A percentile compares a stretch with the other conserved stretches of the same genome.
Evolutionary conservation across 2,329 filamentous ascomycete species (phyloP).

Genomic region (Aspergillus spinulosporus): DNA sequence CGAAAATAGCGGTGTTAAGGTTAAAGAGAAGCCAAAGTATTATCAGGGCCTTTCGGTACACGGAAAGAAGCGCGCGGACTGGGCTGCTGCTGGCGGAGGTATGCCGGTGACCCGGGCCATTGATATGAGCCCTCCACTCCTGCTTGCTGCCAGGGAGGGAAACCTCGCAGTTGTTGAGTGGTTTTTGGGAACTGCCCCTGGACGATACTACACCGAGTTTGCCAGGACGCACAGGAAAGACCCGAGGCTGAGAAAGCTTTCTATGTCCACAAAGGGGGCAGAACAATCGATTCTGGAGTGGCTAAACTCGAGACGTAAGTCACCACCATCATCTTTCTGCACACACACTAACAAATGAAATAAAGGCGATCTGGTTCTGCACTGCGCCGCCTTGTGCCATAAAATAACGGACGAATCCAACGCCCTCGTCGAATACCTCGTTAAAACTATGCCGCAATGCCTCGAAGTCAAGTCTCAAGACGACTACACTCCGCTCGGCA

Average conservation of each 20-base stretch:
- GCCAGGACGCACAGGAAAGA: conserved; percentile 63
- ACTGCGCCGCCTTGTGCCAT: conserved; percentile 59
- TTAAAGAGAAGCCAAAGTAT: conserved; percentile 65
- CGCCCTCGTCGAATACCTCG: conserved; percentile 64
- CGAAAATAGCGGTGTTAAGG: conserved; percentile 63
- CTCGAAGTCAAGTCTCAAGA: conserved; percentile 58
- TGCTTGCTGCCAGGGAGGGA: conserved; percentile 39
- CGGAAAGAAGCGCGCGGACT: conserved; percentile 72
- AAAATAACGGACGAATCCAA: conserved; percentile 44
- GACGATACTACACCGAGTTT: conserved; percentile 69
- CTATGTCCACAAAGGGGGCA: conserved; percentile 40
- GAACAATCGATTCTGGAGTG: conserved; percentile 26
- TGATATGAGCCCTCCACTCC: conserved; percentile 29
- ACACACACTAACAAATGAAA: neutral
- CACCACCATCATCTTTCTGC: neutral
- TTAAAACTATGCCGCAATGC: conserved; percentile 60
- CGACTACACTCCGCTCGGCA: conserved; percentile 63
- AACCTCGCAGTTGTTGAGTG: conserved; percentile 72
- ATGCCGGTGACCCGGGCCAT: neutral
- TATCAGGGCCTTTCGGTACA: conserved; percentile 78
- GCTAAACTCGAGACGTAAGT: conserved; percentile 52
- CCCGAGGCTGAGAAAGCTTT: conserved; percentile 61
- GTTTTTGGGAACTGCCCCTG: conserved; percentile 71
- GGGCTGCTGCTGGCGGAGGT: conserved; percentile 64
- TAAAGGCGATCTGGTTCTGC: conserved; percentile 56